Evolutionary conservation across 2,329 filamentous ascomycete genomes (phyloP).

Genomic region (Stagonosporopsis chrysanthemi): DNA sequence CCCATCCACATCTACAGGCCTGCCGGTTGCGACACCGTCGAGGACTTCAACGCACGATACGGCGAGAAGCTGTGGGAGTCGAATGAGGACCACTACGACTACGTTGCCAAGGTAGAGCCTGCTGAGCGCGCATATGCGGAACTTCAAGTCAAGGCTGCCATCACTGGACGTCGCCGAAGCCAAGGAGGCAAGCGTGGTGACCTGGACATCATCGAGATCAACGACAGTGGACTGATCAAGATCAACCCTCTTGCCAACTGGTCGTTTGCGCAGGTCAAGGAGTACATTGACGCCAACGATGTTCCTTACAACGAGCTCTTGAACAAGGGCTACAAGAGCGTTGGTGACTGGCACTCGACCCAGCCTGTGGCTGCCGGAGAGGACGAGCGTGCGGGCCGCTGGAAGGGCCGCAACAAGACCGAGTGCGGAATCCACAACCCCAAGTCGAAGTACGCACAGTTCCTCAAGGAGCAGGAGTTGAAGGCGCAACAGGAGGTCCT

Average conservation of each 20-base stretch:
- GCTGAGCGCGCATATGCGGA: slow-evolving; percentile 89
- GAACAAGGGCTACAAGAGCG: slow-evolving; percentile 94
- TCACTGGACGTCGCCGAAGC: slow-evolving; percentile 89
- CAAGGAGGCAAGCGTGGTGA: slow-evolving; percentile 92
- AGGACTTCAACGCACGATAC: slow-evolving; percentile 82
- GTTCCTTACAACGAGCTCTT: slow-evolving; percentile 95
- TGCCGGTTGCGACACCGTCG: slow-evolving; percentile 72
- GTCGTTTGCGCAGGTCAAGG: slow-evolving; percentile 87
- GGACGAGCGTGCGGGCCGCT: slow-evolving; percentile 93
- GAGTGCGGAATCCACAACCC: slow-evolving; percentile 99
- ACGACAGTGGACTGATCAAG: slow-evolving; percentile 92
- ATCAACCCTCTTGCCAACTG: slow-evolving; percentile 97
- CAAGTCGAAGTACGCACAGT: slow-evolving; percentile 89
- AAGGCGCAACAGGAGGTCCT: slow-evolving; percentile 58
- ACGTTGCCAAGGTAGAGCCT: slow-evolving; percentile 96
- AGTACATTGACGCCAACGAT: slow-evolving; percentile 83
- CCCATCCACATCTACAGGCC: slow-evolving; percentile 92
- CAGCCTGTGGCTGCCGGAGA: slow-evolving; percentile 87
- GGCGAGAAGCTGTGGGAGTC: slow-evolving; percentile 85
- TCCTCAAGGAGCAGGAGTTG: slow-evolving; percentile 74
- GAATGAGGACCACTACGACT: slow-evolving; percentile 92
- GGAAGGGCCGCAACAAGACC: slow-evolving; percentile 95
- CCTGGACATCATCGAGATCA: slow-evolving; percentile 90
- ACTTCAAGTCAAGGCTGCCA: slow-evolving; percentile 84
- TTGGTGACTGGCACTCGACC: slow-evolving; percentile 98